Evolutionary conservation across 495 filamentous ascomycete genomes (phyloP).

Genomic region (Penicillium dipodomyicola): DNA sequence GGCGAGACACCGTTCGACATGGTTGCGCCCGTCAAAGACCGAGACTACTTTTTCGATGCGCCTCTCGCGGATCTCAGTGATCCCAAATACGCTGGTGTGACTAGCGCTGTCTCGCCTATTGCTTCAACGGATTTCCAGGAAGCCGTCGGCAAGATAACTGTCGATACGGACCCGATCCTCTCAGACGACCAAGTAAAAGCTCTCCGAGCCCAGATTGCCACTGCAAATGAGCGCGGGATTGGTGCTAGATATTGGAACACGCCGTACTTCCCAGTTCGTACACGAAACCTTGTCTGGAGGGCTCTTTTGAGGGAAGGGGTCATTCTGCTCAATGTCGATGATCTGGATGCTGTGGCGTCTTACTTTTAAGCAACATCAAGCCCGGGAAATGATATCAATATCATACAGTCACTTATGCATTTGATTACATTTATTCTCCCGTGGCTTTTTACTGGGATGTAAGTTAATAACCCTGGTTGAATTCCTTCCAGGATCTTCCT

Average conservation of each 20-base stretch:
- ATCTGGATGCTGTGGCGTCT: slow-evolving; percentile 56
- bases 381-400: neutral
- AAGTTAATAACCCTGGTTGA: neutral
- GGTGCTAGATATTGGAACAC: slow-evolving; percentile 72
- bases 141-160: slow-evolving; percentile 41
- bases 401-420: neutral
- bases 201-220: slow-evolving; percentile 58
- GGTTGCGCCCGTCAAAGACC: slow-evolving; percentile 46
- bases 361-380: slow-evolving; percentile 28
- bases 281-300: slow-evolving; percentile 67
- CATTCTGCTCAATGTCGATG: slow-evolving; percentile 75
- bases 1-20: slow-evolving; percentile 72
- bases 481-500: neutral
- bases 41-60: slow-evolving; percentile 64
- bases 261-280: slow-evolving; percentile 63
- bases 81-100: slow-evolving; percentile 43
- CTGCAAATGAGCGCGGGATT: slow-evolving; percentile 62
- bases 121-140: slow-evolving; percentile 46
- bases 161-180: slow-evolving; percentile 32
- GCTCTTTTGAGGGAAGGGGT: slow-evolving; percentile 65
- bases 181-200: slow-evolving; percentile 52
- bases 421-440: neutral
- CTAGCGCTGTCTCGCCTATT: slow-evolving; percentile 49
- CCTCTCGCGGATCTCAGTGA: slow-evolving; percentile 49
- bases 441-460: neutral